Evolutionary conservation across 2,329 filamentous ascomycete species (phyloP), one percentile per base, ranked within the genome.

Genomic region (Coniochaeta ligniaria): DNA sequence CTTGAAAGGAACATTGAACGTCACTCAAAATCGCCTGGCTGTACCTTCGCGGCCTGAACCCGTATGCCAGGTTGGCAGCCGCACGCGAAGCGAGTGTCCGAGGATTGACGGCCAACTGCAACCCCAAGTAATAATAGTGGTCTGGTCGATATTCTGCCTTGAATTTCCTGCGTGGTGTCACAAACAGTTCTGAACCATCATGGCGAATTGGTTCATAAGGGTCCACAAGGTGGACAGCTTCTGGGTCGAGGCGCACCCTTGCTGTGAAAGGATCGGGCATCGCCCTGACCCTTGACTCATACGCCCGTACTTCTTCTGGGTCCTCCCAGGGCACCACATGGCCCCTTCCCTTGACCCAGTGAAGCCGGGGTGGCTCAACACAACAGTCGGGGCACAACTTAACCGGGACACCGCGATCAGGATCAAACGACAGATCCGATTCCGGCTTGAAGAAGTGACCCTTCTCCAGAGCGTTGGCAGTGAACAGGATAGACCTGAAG

Each of bases 51-150:
- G 54, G 33, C n/a, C 55, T 22, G 1, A 57, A 60, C 24, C 57
- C 60, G 28, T 66, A 63, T 2, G 59, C 63, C 31, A 67, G 57
- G 31, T 65, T 43, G 11, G 55, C 60, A 6, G 63, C 50, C 2
- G 64, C 64, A 20, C 62, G 63, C 1, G 64, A 67, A 0, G 61
- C 62, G 7, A 67, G 60, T 0, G 61, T 60, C 33, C 58, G 61
- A 17, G 64, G 62, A 20, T 63, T 61, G 17, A 63, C 20, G 17
- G 59, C 45, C 43, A 66, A 35, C 31, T 47, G 54, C 16, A 67
- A 33, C 2, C 58, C 54, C 50, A 66, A 35, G 16, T 56, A 2
- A 35, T 22, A 17, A 24, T 14, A 28, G 4, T 5, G 2, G 24
- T 52, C 47, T 12, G 2, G 43, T 24, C 2, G 7, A 47, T 8